Percentiles rank a stretch among this genome's conserved stretches.
These are phyloP conservation scores for Rhizopogon vulgaris DNA, from an alignment of 768 basidiomycete genomes.

Conservation along the genomic window DNA sequence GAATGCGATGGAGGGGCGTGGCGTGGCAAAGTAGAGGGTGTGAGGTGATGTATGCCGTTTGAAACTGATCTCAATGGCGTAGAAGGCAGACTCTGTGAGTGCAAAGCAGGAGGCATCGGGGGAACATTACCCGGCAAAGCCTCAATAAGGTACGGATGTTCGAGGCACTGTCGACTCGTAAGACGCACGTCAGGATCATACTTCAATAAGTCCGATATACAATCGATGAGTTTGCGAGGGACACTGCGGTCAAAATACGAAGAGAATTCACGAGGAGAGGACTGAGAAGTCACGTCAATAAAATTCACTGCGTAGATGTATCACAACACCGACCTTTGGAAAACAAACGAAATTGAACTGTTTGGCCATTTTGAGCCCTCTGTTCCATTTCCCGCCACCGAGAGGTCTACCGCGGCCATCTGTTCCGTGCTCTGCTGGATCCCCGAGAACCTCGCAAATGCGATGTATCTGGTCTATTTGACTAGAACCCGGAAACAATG, in stretches of 20 bases:
- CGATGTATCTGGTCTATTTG: constrained; percentile 89
- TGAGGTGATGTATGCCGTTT: constrained; percentile 31
- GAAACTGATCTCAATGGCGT: constrained; percentile 30
- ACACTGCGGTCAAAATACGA: constrained; percentile 74
- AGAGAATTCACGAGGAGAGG: constrained; percentile 58
- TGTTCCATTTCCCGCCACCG: constrained; percentile 87
- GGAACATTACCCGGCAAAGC: constrained; percentile 63
- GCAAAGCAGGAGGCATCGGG: constrained; percentile 51
- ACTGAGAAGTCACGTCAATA: constrained; percentile 32
- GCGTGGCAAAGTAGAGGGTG: constrained; percentile 36
- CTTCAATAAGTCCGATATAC: constrained; percentile 85
- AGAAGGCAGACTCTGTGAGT: constrained; percentile 32
- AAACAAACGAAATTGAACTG: constrained; percentile 75
- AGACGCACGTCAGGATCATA: constrained; percentile 88
- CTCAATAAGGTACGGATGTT: constrained; percentile 86
- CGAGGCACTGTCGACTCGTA: constrained; percentile 80
- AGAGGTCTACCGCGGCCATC: constrained; percentile 62
- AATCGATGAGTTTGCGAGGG: constrained; percentile 79
- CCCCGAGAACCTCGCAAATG: constrained; percentile 91
- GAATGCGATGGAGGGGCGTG: constrained; percentile 45
- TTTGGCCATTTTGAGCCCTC: constrained; percentile 83
- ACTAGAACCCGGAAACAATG: constrained; percentile 89
- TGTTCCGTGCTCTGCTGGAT: constrained; percentile 79
- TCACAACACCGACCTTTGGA: constrained; percentile 61
- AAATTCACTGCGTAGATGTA: background rate